Conservation (phyloP, 352 stramenopile species). For the Phytopythium mirpurense region DNA sequence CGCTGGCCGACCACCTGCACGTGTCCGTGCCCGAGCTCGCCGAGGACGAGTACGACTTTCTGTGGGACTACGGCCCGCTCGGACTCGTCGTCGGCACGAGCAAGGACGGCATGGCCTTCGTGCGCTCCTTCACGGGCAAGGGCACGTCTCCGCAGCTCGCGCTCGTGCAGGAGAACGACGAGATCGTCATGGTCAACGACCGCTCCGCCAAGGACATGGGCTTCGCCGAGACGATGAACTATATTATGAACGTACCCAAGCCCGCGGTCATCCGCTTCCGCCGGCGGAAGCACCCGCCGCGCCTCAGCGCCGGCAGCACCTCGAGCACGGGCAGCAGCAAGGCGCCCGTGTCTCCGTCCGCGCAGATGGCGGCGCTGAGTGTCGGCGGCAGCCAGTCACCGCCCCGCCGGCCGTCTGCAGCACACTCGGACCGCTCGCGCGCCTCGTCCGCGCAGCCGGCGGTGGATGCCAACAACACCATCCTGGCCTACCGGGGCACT, state of each 20-base stretch:
- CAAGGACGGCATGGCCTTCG: slow-evolving; percentile 47
- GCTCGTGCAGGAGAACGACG: slow-evolving; percentile 68
- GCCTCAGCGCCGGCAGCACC: slow-evolving; percentile 5
- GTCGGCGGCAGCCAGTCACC: slow-evolving; percentile 12
- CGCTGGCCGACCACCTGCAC: slow-evolving; percentile 38
- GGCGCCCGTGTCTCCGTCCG: slow-evolving; percentile 11
- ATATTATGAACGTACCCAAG: slow-evolving; percentile 84
- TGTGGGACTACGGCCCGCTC: slow-evolving; percentile 76
- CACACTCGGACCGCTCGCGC: slow-evolving; percentile 6
- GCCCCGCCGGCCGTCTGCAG: slow-evolving; percentile 1
- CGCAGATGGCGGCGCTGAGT: slow-evolving; percentile 20
- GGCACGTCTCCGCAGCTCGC: slow-evolving; percentile 64
- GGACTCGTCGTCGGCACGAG: slow-evolving; percentile 70
- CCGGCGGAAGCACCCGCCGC: slow-evolving; percentile 9
- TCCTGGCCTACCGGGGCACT: slow-evolving; percentile 24
- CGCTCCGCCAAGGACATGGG: slow-evolving; percentile 35
- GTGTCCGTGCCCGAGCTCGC: slow-evolving; percentile 42
- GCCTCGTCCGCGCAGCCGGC: slow-evolving; percentile 7
- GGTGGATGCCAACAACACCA: not conserved
- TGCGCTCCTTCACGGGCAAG: slow-evolving; percentile 79
- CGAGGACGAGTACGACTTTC: slow-evolving; percentile 78
- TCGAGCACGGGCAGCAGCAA: slow-evolving; percentile 12
- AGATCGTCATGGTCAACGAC: slow-evolving; percentile 83
- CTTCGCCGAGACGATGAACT: slow-evolving; percentile 79
- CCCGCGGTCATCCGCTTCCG: slow-evolving; percentile 73